Conservation (phyloP, 1,284 basidiomycete species). For the Boletus semigastroideus region DNA sequence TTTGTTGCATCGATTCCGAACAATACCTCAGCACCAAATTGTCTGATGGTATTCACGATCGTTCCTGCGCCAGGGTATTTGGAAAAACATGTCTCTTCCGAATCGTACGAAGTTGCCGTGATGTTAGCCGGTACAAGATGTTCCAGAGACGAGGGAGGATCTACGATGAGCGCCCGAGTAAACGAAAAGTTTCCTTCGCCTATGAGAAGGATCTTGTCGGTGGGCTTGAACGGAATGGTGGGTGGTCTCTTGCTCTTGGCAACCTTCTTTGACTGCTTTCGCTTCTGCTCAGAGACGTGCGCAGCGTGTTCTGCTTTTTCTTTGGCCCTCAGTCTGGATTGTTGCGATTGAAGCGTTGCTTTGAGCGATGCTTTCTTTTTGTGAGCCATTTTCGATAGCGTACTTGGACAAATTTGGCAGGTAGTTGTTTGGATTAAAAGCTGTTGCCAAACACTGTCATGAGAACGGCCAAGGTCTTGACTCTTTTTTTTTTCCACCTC, state of each 20-base stretch:
- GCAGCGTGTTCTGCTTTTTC: slow-evolving; percentile 48
- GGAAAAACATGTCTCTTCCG: slow-evolving; percentile 69
- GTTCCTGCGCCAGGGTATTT: slow-evolving; percentile 84
- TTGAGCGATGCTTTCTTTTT: slow-evolving; percentile 59
- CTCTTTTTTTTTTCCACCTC: no score
- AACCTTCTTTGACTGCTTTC: slow-evolving; percentile 34
- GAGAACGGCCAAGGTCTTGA: no score
- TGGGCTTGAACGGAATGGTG: slow-evolving; percentile 71
- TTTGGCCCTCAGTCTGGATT: slow-evolving; percentile 63
- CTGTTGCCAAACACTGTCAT: no score
- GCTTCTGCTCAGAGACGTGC: slow-evolving; percentile 49
- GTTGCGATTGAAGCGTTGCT: slow-evolving; percentile 63
- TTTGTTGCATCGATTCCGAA: slow-evolving; percentile 87
- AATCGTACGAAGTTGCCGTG: slow-evolving; percentile 88
- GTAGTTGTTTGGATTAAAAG: no score
- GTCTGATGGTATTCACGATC: slow-evolving; percentile 59
- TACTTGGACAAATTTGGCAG: no score
- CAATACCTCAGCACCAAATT: slow-evolving; percentile 67
- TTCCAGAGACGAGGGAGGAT: slow-evolving; percentile 49
- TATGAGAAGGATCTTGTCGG: slow-evolving; percentile 82
- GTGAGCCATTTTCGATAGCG: slow-evolving; percentile 35
- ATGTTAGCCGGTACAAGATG: slow-evolving; percentile 68
- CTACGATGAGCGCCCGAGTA: slow-evolving; percentile 68
- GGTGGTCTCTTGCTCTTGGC: slow-evolving; percentile 33
- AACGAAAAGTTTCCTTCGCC: slow-evolving; percentile 99